These are phyloP conservation scores for Blastomyces emzantsi DNA, from an alignment of 2,329 filamentous ascomycete species.

Conservation along the genomic window DNA sequence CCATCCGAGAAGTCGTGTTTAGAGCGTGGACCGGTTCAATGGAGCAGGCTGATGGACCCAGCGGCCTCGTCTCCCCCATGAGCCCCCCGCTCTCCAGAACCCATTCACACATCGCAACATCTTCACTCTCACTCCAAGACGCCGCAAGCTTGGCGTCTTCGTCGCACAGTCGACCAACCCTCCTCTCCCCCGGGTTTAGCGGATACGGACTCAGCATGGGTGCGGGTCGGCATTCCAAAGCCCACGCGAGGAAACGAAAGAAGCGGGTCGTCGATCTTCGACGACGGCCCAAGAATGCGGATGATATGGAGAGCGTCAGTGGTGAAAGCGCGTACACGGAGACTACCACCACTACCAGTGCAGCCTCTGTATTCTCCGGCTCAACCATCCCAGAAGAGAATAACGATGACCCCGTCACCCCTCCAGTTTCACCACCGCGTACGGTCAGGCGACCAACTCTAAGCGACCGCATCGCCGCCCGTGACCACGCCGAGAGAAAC, in stretches of 20 bases:
- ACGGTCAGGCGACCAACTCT: constrained; percentile 27
- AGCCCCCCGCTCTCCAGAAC: constrained; percentile 51
- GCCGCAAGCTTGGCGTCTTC: constrained; percentile 57
- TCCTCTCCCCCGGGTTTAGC: constrained; percentile 29
- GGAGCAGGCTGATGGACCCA: constrained; percentile 55
- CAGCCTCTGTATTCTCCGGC: constrained; percentile 42
- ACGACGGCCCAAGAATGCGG: constrained; percentile 34
- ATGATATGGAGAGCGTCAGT: constrained; percentile 35
- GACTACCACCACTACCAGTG: constrained; percentile 30
- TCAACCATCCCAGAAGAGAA: constrained; percentile 53
- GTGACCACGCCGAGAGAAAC: constrained; percentile 18
- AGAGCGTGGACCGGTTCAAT: constrained; percentile 78
- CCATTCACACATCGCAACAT: constrained; percentile 52
- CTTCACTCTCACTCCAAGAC: constrained; percentile 66
- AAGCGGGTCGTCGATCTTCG: constrained; percentile 44
- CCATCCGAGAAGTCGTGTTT: constrained; percentile 84
- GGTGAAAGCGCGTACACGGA: constrained; percentile 36
- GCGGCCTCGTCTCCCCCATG: constrained; percentile 31
- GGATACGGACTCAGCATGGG: constrained; percentile 34
- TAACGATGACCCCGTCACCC: constrained; percentile 47
- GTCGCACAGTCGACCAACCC: constrained; percentile 49
- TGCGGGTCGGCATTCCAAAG: constrained; percentile 36
- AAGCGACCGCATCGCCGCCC: constrained; percentile 26
- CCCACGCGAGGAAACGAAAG: constrained; percentile 39
- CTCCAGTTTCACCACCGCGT: constrained; percentile 40